Percentiles rank a stretch among this genome's conserved stretches.
Conservation (phyloP, 495 filamentous ascomycete genomes). For the Penicillium alfredii region DNA sequence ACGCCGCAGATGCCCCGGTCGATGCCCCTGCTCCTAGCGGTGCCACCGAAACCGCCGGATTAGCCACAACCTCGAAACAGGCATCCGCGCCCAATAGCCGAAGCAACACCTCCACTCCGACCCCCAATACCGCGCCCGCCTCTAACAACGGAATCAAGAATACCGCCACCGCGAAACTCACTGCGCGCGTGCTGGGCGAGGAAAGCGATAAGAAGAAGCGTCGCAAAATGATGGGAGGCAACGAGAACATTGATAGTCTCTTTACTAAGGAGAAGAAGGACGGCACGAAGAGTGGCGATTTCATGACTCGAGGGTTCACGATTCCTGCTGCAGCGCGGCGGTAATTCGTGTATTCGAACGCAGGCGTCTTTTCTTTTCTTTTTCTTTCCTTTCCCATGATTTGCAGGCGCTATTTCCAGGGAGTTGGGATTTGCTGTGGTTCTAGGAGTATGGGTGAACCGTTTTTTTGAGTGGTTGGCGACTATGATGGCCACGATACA, state of each 20-base stretch:
- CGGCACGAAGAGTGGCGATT: constrained; percentile 54
- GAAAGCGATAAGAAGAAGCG: constrained; percentile 76
- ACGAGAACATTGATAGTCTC: constrained; percentile 64
- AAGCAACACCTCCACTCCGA: constrained; percentile 29
- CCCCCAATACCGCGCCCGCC: constrained; percentile 24
- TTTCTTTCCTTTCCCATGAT: constrained; percentile 1
- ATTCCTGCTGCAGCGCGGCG: constrained; percentile 44
- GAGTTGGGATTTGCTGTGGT: constrained; percentile 3
- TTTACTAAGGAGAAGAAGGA: constrained; percentile 53
- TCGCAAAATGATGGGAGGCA: constrained; percentile 60
- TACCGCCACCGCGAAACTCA: constrained; percentile 73
- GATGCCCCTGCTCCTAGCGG: constrained; percentile 5
- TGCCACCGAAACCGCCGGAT: constrained; percentile 2
- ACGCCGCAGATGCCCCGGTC: constrained; percentile 22
- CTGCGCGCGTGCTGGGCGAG: constrained; percentile 78
- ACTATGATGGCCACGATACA: constrained; percentile 16
- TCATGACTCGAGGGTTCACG: constrained; percentile 72
- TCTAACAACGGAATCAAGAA: constrained; percentile 66
- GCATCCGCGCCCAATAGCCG: constrained; percentile 12
- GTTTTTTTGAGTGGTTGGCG: constrained; percentile 1
- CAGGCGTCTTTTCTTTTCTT: constrained; percentile 4
- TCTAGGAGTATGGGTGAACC: constrained; percentile 3
- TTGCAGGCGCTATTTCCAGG: neutral
- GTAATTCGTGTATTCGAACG: constrained; percentile 12
- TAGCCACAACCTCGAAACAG: constrained; percentile 3